These are phyloP conservation scores for Colletotrichum phormii DNA, from an alignment of 2,329 filamentous ascomycete genomes.

Conservation along the genomic window DNA sequence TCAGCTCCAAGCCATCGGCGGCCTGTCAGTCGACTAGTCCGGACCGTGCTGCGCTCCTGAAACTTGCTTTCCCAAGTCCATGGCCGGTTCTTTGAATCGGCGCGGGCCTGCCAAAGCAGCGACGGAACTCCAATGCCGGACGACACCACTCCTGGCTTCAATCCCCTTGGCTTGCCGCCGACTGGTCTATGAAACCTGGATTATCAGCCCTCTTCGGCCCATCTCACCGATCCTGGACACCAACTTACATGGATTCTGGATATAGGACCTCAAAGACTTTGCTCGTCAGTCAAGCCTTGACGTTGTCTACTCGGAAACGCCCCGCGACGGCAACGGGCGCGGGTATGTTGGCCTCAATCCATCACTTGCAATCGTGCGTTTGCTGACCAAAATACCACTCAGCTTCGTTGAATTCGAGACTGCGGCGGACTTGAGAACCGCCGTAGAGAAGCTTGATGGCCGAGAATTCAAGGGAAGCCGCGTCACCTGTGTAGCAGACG, in stretches of 20 bases:
- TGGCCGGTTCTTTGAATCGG: conserved; percentile 35
- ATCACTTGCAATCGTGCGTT: background rate
- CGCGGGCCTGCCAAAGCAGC: conserved; percentile 17
- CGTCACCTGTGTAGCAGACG: conserved; percentile 89
- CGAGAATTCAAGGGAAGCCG: conserved; percentile 91
- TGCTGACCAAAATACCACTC: conserved; percentile 15
- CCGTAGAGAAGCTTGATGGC: conserved; percentile 93
- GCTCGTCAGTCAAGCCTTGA: conserved; percentile 96
- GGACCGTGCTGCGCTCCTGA: conserved; percentile 30
- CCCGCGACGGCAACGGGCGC: conserved; percentile 90
- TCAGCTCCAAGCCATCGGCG: conserved; percentile 3
- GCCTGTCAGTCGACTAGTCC: conserved; percentile 5
- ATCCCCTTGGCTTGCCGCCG: conserved; percentile 10
- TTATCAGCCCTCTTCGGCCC: conserved; percentile 28
- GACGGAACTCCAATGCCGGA: conserved; percentile 35
- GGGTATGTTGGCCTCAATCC: conserved; percentile 69
- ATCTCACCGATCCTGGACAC: conserved; percentile 43
- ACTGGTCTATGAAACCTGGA: conserved; percentile 22
- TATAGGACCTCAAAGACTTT: conserved; percentile 99
- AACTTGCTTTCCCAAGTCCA: conserved; percentile 28
- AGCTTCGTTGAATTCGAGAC: conserved; percentile 99
- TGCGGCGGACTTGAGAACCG: conserved; percentile 86
- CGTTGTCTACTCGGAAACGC: conserved; percentile 97
- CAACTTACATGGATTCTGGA: conserved; percentile 84
- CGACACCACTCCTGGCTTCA: background rate